Evolutionary conservation across 352 stramenopile genomes (phyloP).

Genomic region (Pseudoperonospora humuli): DNA sequence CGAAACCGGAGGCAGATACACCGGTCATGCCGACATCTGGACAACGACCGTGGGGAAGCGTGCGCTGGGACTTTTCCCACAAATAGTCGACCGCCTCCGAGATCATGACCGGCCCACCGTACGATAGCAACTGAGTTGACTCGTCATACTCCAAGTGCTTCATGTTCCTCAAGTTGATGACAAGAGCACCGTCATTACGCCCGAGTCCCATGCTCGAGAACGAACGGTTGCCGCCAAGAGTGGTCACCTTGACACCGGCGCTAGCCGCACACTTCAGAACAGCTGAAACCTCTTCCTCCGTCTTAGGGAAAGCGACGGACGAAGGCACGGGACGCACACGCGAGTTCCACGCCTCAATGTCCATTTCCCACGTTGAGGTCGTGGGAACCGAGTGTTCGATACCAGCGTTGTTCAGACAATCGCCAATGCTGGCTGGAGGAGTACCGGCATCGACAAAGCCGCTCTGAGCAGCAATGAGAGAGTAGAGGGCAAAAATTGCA

Average conservation of each 20-base stretch:
- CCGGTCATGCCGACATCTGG: constrained; percentile 24
- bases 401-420: constrained; percentile 10
- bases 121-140: constrained; percentile 14
- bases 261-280: constrained; percentile 16
- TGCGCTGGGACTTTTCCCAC: constrained; percentile 11
- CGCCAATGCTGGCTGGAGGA: constrained; percentile 4
- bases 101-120: constrained; percentile 23
- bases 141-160: constrained; percentile 17
- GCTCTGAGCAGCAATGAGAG: constrained; percentile 15
- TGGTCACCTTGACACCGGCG: constrained; percentile 19
- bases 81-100: constrained; percentile 17
- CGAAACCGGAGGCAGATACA: constrained; percentile 18
- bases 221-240: constrained; percentile 20
- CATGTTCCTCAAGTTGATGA: constrained; percentile 20
- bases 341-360: constrained; percentile 24
- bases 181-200: constrained; percentile 17
- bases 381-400: constrained; percentile 18
- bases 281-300: constrained; percentile 13
- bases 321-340: constrained; percentile 17
- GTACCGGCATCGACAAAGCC: constrained; percentile 3
- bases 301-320: constrained; percentile 18
- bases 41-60: constrained; percentile 19
- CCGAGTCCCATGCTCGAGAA: constrained; percentile 26
- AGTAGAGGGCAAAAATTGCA: constrained; percentile 20
- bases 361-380: constrained; percentile 14